Conservation (phyloP, 306 rosid species). For the Rosa chinensis region DNA sequence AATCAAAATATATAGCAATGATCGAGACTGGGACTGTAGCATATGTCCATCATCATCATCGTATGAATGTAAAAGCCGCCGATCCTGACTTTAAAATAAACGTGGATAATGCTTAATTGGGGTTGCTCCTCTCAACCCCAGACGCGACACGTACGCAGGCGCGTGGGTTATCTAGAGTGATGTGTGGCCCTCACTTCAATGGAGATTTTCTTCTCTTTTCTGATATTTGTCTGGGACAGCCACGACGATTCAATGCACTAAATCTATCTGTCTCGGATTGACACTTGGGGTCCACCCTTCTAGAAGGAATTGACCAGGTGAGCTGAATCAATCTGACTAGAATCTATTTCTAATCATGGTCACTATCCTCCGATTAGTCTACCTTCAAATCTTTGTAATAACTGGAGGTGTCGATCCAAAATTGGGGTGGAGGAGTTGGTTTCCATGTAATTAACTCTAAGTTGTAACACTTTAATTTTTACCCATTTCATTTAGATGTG, state of each 20-base stretch:
- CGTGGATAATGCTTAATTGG: not conserved
- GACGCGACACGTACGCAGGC: not conserved
- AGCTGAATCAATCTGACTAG: not conserved
- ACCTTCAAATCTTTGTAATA: no score
- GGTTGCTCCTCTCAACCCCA: not conserved
- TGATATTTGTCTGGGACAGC: not conserved
- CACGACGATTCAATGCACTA: not conserved
- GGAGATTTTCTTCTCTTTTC: not conserved
- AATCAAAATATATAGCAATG: no score
- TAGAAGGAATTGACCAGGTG: not conserved
- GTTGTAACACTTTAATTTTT: no score
- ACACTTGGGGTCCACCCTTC: conserved; percentile 11
- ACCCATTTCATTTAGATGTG: no score
- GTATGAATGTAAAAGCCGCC: not conserved
- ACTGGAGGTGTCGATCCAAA: no score
- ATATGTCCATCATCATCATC: not conserved
- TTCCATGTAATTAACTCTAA: no score
- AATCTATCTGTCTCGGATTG: not conserved
- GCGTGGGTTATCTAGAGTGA: not conserved
- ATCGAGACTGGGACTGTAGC: no score
- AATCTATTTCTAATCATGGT: not conserved
- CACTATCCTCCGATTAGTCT: no score
- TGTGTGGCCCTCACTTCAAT: not conserved
- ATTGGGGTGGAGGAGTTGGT: no score
- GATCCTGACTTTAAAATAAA: not conserved